Evolutionary conservation across 2,329 filamentous ascomycete genomes (phyloP), one percentile per base, ranked within the genome.

Genomic region (Penicillium sp.): DNA sequence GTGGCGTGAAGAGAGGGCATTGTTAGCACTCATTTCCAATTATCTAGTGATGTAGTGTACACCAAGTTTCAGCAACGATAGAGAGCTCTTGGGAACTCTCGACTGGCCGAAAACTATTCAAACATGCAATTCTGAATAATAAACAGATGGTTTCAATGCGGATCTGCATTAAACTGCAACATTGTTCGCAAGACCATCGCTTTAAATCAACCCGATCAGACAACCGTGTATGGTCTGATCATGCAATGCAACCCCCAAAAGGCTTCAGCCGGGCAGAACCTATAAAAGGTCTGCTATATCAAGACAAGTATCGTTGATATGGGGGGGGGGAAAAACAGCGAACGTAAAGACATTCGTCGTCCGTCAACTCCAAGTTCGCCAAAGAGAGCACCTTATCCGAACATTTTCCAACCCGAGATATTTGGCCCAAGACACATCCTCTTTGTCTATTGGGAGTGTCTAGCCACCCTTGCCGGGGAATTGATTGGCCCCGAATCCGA

Each of bases 221-320:
- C 42, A 40, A 44, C 30, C 53, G 53, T 56, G 17, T 60, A 45
- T 26, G 37, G 35, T 53, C 58, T 44, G 37, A 50, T 44, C 58
- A 30, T 33, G 51, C 35, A 56, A 37, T 49, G 17, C 45, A 49
- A 26, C 13, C 24, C 9, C 26, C 13, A 53, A 35, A 33, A 37
- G 19, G 33, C 12, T 17, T 26, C n/a, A 9, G 12, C 22, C 17
- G 7, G n/a, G 10, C 2, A 8, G 10, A 15, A 24, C 24, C 54
- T 17, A 6, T 10, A 15, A 22, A 6, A 17, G 42, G 19, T 22
- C 44, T 9, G 44, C 24, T 19, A 13, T 47, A 17, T 24, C 22
- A 24, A 45, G 19, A 45, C 5, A 28, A 45, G 19, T 15, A 24
- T 45, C 7, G 4, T n/a, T 9, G 15, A 30, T 28, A 30, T 30